Conservation (phyloP, 805 yeast genomes). For the Blastobotrys americana region DNA sequence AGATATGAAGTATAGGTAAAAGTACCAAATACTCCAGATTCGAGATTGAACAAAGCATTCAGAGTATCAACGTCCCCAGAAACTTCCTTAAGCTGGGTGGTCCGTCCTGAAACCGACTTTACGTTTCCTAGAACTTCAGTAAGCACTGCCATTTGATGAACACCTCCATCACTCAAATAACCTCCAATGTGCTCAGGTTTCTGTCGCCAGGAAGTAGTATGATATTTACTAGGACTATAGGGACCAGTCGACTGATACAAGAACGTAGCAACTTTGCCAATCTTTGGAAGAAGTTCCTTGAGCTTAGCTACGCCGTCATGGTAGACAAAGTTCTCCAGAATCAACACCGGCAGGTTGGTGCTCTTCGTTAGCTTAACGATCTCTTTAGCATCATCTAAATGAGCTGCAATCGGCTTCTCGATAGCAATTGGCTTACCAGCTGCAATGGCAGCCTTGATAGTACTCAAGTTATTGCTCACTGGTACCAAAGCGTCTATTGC, state of each 20-base stretch:
- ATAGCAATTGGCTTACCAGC: slow-evolving; percentile 71
- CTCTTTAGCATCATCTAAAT: slow-evolving; percentile 68
- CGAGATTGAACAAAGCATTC: slow-evolving; percentile 58
- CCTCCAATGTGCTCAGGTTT: slow-evolving; percentile 93
- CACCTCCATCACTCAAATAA: slow-evolving; percentile 90
- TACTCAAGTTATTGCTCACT: slow-evolving; percentile 68
- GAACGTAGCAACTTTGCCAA: slow-evolving; percentile 51
- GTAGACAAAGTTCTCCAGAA: slow-evolving; percentile 85
- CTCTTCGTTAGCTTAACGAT: slow-evolving; percentile 59
- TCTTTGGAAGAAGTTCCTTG: slow-evolving; percentile 52
- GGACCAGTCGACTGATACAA: slow-evolving; percentile 42
- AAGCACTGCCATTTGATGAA: slow-evolving; percentile 83
- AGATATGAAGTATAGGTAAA: slow-evolving; percentile 83
- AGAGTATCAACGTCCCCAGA: slow-evolving; percentile 80
- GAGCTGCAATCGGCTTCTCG: slow-evolving; percentile 93
- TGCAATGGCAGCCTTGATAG: slow-evolving; percentile 61
- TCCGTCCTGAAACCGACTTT: slow-evolving; percentile 61
- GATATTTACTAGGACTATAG: slow-evolving; percentile 42
- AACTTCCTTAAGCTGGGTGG: slow-evolving; percentile 66
- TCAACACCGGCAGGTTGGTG: slow-evolving; percentile 60
- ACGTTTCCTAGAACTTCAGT: slow-evolving; percentile 77
- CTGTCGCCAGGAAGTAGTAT: slow-evolving; percentile 75
- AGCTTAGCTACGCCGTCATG: slow-evolving; percentile 51
- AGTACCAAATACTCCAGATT: slow-evolving; percentile 65
- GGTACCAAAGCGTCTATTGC: slow-evolving; percentile 83